Evolutionary conservation across 2,329 filamentous ascomycete genomes (phyloP).

Genomic region (Colletotrichum kahawae): DNA sequence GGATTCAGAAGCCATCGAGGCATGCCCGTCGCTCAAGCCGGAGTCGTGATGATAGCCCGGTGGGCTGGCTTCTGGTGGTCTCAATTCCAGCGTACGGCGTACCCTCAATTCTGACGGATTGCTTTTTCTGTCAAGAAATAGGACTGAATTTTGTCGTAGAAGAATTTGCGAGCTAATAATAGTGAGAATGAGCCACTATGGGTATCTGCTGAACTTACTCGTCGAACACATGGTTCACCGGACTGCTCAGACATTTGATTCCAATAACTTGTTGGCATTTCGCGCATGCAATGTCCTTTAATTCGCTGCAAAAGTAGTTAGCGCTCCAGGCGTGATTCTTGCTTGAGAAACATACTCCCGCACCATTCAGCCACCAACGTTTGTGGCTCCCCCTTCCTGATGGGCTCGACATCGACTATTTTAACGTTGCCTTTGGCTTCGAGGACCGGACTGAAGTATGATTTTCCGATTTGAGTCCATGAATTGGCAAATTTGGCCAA

Average conservation of each 20-base stretch:
- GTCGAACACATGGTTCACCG: conserved; percentile 40
- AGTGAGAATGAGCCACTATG: background rate
- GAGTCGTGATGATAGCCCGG: background rate
- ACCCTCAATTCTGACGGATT: conserved; percentile 32
- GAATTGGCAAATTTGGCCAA: conserved; percentile 39
- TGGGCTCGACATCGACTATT: conserved; percentile 27
- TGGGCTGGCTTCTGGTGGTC: background rate
- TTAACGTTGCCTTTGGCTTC: conserved; percentile 26
- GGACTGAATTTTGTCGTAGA: conserved; percentile 34
- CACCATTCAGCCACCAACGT: conserved; percentile 43
- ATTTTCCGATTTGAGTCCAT: conserved; percentile 45
- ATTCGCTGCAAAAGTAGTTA: conserved; percentile 28
- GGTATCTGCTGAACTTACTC: conserved; percentile 32
- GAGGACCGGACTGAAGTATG: conserved; percentile 42
- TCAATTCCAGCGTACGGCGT: conserved; percentile 35
- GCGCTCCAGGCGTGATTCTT: background rate
- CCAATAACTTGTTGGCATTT: conserved; percentile 37
- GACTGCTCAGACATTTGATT: conserved; percentile 36
- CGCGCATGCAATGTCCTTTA: conserved; percentile 41
- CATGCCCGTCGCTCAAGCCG: background rate
- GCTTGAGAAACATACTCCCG: background rate
- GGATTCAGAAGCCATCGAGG: background rate
- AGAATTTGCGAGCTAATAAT: conserved; percentile 41
- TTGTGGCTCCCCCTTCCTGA: conserved; percentile 33
- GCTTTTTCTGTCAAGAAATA: conserved; percentile 22